Base-by-base conservation (phyloP, 768 basidiomycete genomes). In the Rhodotorula taiwanensis region DNA sequence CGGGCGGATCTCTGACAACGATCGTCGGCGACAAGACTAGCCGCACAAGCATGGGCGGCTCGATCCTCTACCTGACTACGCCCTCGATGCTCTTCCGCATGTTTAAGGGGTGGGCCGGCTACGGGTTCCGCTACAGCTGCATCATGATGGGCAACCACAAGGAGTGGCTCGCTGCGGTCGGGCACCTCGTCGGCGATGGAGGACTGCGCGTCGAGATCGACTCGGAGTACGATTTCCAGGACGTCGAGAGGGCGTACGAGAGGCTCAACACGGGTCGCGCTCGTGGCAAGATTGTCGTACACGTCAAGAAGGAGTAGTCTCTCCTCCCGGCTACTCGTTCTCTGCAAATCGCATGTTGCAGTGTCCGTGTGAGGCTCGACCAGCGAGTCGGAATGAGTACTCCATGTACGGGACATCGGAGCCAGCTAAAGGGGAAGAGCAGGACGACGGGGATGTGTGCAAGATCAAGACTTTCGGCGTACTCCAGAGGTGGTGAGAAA, bases 11-110 rank as follows among this genome's bases (percentile, higher is more conserved):
- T 39, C 58, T 50, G 42, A 34, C 54, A 20, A 69, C 67, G 3
- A 69, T 71, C 58, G 71, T 71, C 4, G 71, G 71, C 5, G 71
- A 71, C 60, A 71, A 71, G 54, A 64, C 65, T 7, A 15, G 11
- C 27, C 49, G 69, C 15, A 0, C n/a, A 5, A 7, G 31, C 31
- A 45, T 62, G n/a, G 71, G 67, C 34, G 67, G 70, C 42, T 3
- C 41, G 14, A 18, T 34, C 18, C 60, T 54, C 18, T 67, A 69
- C 52, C 34, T 28, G 30, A 33, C 9, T 16, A 10, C 36, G 33
- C 62, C 66, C 15, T 4, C 1, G 3, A 66, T 67, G 52, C 23
- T 58, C 11, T 2, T 53, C 9, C 49, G 71, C 7, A 39, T 39
- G 16, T 55, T 56, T 47, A 56, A 44, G 15, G 64, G 67, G 9